phyloP scores from a whole-genome alignment of 306 rosid species.

The Malus asiatica region DNA sequence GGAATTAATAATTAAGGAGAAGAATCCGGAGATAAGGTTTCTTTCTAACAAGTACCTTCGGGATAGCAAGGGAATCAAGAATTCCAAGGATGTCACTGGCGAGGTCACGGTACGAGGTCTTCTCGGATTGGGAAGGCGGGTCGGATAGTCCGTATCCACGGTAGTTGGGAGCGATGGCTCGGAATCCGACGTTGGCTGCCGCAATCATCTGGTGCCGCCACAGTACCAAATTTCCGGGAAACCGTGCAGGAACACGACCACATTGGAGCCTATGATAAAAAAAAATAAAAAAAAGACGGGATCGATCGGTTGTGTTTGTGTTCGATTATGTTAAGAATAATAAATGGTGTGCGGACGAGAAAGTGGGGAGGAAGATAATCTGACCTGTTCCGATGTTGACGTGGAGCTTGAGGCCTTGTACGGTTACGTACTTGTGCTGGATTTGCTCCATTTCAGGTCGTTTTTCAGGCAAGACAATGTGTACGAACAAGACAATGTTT shows the following conservation, averaged over 20 bases:
- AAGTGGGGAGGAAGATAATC: too few species aligned
- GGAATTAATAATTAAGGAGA: too few species aligned
- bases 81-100: conserved; percentile 45
- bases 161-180: conserved; percentile 66
- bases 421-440: conserved; percentile 51
- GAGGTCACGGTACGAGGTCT: conserved; percentile 29
- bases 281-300: not conserved
- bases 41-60: conserved; percentile 32
- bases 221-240: conserved; percentile 89
- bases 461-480: too few species aligned
- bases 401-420: conserved; percentile 51
- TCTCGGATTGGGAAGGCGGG: conserved; percentile 34
- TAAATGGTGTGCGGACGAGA: not conserved
- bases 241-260: conserved; percentile 67
- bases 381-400: conserved; percentile 56
- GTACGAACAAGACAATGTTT: too few species aligned
- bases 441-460: conserved; percentile 36
- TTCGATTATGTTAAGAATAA: not conserved
- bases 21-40: too few species aligned
- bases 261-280: conserved; percentile 17
- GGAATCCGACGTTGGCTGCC: conserved; percentile 49
- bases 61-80: conserved; percentile 38
- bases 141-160: conserved; percentile 84
- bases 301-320: not conserved
- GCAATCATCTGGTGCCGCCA: conserved; percentile 92